Percentiles rank a stretch among this genome's conserved stretches.
phyloP scores from a whole-genome alignment of 108 stramenopile genomes.

The Nitzschia sp. region DNA sequence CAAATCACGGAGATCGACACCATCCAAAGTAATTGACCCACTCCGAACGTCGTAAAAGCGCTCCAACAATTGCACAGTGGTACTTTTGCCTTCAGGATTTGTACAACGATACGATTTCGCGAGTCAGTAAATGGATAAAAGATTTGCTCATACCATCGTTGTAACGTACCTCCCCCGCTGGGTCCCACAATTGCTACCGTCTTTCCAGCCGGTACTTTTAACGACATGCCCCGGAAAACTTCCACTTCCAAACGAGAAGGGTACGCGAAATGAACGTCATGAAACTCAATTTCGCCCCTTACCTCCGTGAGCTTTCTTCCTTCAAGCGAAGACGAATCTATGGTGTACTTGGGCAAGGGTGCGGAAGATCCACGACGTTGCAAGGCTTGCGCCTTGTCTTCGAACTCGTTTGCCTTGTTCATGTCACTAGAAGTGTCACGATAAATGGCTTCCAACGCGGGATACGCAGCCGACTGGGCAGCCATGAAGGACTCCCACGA shows the following conservation, averaged over 20 bases:
- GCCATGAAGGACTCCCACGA: slow-evolving; percentile 42
- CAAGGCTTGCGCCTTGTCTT: slow-evolving; percentile 15
- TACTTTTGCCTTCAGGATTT: too few relatives aligned
- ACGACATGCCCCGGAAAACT: slow-evolving; percentile 59
- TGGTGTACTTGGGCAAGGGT: slow-evolving; percentile 43
- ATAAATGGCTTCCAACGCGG: slow-evolving; percentile 49
- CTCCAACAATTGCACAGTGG: slow-evolving; percentile 72
- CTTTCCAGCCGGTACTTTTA: slow-evolving; percentile 55
- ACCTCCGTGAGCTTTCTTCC: slow-evolving; percentile 50
- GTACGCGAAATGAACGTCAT: slow-evolving; percentile 59
- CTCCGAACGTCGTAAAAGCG: slow-evolving; percentile 78
- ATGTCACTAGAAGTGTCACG: slow-evolving; percentile 12
- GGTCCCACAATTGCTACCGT: slow-evolving; percentile 77
- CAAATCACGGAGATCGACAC: slow-evolving; percentile 59
- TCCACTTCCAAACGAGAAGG: slow-evolving; percentile 52
- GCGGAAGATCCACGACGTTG: slow-evolving; percentile 16
- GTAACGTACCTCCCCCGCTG: slow-evolving; percentile 60
- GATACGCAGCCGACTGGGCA: slow-evolving; percentile 49
- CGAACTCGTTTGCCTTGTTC: background rate
- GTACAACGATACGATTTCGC: too few relatives aligned
- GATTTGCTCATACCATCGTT: too few relatives aligned
- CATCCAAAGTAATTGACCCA: slow-evolving; percentile 77
- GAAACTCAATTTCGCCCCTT: slow-evolving; percentile 55
- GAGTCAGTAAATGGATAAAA: too few relatives aligned
- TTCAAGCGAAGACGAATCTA: slow-evolving; percentile 58